Evolutionary conservation across 345 rosid species (phyloP).

Genomic region (Bruguiera gymnorhiza): DNA sequence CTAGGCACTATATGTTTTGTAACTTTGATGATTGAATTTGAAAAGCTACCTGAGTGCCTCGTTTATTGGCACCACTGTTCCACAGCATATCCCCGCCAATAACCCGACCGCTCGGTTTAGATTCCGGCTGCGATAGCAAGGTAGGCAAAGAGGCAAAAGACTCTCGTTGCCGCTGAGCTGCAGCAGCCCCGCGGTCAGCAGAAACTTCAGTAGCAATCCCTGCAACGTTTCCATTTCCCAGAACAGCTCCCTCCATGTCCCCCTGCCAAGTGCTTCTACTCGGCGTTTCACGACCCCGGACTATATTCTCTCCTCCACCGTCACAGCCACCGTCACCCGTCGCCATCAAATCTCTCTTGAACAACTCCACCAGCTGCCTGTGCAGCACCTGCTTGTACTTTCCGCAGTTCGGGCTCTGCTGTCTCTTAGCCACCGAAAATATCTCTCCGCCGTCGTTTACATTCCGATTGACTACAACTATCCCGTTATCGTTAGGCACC

Average conservation of each 20-base stretch:
- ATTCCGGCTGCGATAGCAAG: slow-evolving; percentile 33
- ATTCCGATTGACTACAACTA: not conserved
- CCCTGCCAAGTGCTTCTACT: slow-evolving; percentile 27
- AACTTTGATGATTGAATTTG: too few species aligned
- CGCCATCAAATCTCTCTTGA: slow-evolving; percentile 33
- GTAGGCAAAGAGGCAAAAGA: slow-evolving; percentile 39
- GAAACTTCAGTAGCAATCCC: not conserved
- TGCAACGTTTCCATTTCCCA: slow-evolving; percentile 17
- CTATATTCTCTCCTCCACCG: slow-evolving; percentile 32
- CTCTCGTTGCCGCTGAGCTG: slow-evolving; percentile 20
- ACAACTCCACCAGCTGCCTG: slow-evolving; percentile 63
- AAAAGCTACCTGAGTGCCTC: slow-evolving; percentile 49
- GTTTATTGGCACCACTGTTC: slow-evolving; percentile 38
- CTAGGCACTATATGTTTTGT: too few species aligned
- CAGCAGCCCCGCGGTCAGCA: not conserved
- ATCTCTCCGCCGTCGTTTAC: slow-evolving; percentile 12
- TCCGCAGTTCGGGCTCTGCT: slow-evolving; percentile 38
- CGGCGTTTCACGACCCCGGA: slow-evolving; percentile 36
- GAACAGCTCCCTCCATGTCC: slow-evolving; percentile 17
- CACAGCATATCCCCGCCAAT: slow-evolving; percentile 29
- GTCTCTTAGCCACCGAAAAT: slow-evolving; percentile 26
- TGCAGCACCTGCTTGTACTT: slow-evolving; percentile 52
- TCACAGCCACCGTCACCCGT: slow-evolving; percentile 13
- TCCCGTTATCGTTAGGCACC: slow-evolving; percentile 48
- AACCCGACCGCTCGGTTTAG: slow-evolving; percentile 20